Percentiles rank a stretch among this genome's conserved stretches.
Evolutionary conservation across 192 early-diverging fungal genomes (phyloP).

Genomic region (Paraglomus occultum): DNA sequence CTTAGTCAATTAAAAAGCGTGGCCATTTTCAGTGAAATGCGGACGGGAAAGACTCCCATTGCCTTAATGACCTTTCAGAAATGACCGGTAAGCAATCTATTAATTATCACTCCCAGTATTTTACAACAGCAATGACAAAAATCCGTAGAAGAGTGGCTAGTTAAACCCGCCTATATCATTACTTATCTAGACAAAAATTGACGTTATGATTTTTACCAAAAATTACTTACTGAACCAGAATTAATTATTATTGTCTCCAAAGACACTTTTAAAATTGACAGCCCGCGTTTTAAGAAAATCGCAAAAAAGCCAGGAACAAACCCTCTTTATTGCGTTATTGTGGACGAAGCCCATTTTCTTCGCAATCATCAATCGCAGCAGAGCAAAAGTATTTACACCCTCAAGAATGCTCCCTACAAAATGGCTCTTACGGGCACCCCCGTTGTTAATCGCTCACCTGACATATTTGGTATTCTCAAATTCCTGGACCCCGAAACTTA

Average conservation of each 20-base stretch:
- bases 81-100: conserved; percentile 1
- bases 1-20: conserved; percentile 5
- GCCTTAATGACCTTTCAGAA: conserved; percentile 19
- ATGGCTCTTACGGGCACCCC: conserved; percentile 12
- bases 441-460: background rate
- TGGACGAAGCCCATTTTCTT: conserved; percentile 18
- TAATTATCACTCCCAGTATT: conserved; percentile 16
- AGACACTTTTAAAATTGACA: conserved; percentile 22
- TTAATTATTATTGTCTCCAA: conserved; percentile 21
- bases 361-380: conserved; percentile 23
- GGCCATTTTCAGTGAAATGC: conserved; percentile 23
- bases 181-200: conserved; percentile 7
- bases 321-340: background rate
- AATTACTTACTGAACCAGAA: background rate
- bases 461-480: conserved; percentile 19
- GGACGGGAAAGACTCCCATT: conserved; percentile 12
- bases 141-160: conserved; percentile 1
- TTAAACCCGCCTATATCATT: conserved; percentile 1
- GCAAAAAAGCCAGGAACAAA: background rate
- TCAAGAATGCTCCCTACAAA: conserved; percentile 7
- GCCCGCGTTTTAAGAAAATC: background rate
- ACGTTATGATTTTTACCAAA: conserved; percentile 16
- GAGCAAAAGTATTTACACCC: conserved; percentile 19
- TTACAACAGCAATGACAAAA: conserved; percentile 22
- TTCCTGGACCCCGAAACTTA: conserved; percentile 8